Evolutionary conservation across 768 basidiomycete genomes (phyloP).

Genomic region (Lactifluus subvellereus): DNA sequence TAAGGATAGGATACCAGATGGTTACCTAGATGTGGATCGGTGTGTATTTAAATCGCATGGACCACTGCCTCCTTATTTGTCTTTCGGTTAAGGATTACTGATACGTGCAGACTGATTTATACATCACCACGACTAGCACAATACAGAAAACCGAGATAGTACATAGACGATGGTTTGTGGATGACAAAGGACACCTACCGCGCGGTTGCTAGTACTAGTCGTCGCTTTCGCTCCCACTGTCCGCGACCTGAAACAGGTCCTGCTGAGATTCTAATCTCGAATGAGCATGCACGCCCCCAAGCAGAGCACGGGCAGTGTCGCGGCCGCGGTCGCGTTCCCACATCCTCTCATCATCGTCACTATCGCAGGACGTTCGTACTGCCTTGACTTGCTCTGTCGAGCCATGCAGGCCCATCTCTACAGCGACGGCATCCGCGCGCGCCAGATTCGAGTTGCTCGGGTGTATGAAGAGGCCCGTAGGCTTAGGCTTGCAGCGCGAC

Average conservation of each 20-base stretch:
- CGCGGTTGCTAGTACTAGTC: background rate
- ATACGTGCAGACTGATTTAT: conserved; percentile 12
- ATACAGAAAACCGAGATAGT: background rate
- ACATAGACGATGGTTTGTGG: background rate
- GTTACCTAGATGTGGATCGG: background rate
- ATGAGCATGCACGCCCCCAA: conserved; percentile 26
- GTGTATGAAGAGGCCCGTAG: conserved; percentile 50
- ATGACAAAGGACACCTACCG: background rate
- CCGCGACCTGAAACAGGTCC: conserved; percentile 17
- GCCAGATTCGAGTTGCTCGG: conserved; percentile 58
- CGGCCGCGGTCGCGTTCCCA: conserved; percentile 52
- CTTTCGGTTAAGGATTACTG: background rate
- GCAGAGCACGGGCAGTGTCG: conserved; percentile 43
- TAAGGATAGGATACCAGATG: background rate
- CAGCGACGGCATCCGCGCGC: conserved; percentile 57
- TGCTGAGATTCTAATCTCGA: conserved; percentile 16
- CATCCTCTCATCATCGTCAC: conserved; percentile 23
- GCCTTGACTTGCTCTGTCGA: conserved; percentile 45
- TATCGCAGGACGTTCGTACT: conserved; percentile 34
- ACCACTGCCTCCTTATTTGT: background rate
- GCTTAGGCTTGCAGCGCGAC: conserved; percentile 44
- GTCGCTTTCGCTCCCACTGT: conserved; percentile 21
- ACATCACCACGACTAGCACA: conserved; percentile 1
- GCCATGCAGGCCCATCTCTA: conserved; percentile 46
- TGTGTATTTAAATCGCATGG: background rate